Base-by-base conservation (phyloP, 176 grass and related monocot species). In the Dactylis glomerata region DNA sequence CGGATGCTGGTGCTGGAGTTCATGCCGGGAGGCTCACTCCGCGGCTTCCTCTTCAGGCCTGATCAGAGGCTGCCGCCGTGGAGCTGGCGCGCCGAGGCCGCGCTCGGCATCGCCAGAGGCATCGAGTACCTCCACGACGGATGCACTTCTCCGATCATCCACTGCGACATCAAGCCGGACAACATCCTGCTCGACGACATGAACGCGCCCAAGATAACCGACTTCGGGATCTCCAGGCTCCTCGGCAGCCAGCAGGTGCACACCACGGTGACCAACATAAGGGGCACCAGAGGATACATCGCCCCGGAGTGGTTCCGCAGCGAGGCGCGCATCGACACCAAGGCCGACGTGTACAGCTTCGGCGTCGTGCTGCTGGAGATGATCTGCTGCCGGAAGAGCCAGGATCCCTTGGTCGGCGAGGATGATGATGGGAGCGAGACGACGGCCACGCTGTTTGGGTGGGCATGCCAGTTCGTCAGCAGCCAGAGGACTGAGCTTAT, bases 341-440 rank as follows among this genome's bases (percentile, higher is more conserved):
- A 70, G n/a, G 86, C 74, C 46, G 91, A 93, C 61, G 91, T 96
- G 41, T 92, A 95, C 62, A 95, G 88, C 71, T 95, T 91, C 26
- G 93, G 88, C 14, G 88, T 96, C 9, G 91, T 96, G 56, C 89
- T 96, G 32, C 84, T 96, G 24, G 94, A 96, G 86, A 77, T 77
- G 75, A 62, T 79, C 1, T 38, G 31, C n/a, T 77, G 82, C 45
- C 58, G 61, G 9, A 52, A 16, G 61, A 77, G 83, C 73, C 73
- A 85, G 0, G 73, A 85, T 0, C 83, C 73, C 10, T 17, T n/a
- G 23, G 1, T 3, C 8, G 44, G 22, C 1, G 12, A 0, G 41
- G 30, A 3, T 4, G 12, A 0, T 30, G 30, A 3, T 4, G 8
- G 4, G 17, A 34, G 19, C 27, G 36, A 70, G 64, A 78, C 83